Evolutionary conservation across 2,329 filamentous ascomycete genomes (phyloP), one percentile per base, ranked within the genome.

Genomic region (Fusarium protoensiforme): DNA sequence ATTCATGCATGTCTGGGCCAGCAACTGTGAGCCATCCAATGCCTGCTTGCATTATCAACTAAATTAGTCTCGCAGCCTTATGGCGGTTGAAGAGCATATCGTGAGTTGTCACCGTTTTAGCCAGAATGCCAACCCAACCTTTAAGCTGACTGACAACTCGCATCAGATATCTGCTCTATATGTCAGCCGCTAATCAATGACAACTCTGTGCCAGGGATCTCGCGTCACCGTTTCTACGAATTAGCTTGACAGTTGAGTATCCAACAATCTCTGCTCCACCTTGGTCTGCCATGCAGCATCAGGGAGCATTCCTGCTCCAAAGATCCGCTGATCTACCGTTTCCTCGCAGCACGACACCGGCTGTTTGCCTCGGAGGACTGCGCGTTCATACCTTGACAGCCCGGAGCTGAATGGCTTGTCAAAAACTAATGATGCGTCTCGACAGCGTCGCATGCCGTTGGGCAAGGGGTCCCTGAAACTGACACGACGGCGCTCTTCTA

Each of bases 401-500:
- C 29, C 9, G 48, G 13, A 20, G 35, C 36, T 38, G 14, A n/a
- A 59, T 29, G 60, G 48, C 16, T 24, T 66, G 38, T 61, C 39
- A 59, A 57, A n/a, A 22, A 48, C n/a, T 41, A 27, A 53, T 13
- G 58, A 46, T 35, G 58, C 36, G 41, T 54, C 58, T 46, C 61
- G 48, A 38, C 31, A 41, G 43, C 20, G 59, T 66, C 54, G 71
- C 68, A 71, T 65, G 68, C 71, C 64, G 62, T 64, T 33, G 43
- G 57, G 51, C 64, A 61, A 54, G 71, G 72, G 68, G 63, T 77
- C 54, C 69, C 73, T 69, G 71, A 73, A 77, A 70, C 75, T 74
- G 67, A 70, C 57, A 75, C 74, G 54, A 60, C 73, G 67, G 74
- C 63, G 66, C 59, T 69, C 53, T 63, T 56, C 61, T 67, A 35